Evolutionary conservation across 2,329 filamentous ascomycete genomes (phyloP).

Genomic region (Myriangium duriaei): DNA sequence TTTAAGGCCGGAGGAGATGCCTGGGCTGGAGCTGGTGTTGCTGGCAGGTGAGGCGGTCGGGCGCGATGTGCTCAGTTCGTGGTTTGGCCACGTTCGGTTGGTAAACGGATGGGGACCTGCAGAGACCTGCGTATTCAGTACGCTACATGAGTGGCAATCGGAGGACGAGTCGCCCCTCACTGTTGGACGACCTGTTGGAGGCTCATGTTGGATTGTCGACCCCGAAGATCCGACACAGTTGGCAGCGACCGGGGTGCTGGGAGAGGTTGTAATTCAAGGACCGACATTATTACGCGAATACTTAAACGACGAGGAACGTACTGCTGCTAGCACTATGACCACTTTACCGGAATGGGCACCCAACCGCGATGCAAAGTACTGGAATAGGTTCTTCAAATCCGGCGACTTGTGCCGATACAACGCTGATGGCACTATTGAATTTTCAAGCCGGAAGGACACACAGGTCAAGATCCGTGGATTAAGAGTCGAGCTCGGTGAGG

Average conservation of each 20-base stretch:
- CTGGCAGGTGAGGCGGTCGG: constrained; percentile 1
- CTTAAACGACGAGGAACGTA: not conserved
- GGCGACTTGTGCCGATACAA: constrained; percentile 68
- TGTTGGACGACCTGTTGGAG: not conserved
- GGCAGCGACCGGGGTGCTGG: constrained; percentile 1
- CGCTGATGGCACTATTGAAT: constrained; percentile 12
- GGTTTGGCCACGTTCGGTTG: not conserved
- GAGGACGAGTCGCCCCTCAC: not conserved
- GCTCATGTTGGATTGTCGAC: constrained; percentile 5
- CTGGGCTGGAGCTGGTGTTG: constrained; percentile 9
- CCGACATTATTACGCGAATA: constrained; percentile 1
- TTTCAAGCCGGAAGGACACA: not conserved
- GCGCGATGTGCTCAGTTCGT: not conserved
- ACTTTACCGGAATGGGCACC: not conserved
- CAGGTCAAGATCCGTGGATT: constrained; percentile 10
- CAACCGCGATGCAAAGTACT: not conserved
- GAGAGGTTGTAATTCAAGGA: constrained; percentile 4
- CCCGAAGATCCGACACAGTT: not conserved
- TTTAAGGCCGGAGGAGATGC: constrained; percentile 11
- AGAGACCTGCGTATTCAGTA: constrained; percentile 3
- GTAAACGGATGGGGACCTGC: constrained; percentile 4
- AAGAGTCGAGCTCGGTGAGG: constrained; percentile 8
- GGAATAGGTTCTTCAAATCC: constrained; percentile 49
- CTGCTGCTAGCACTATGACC: not conserved
- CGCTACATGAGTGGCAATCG: not conserved